Conservation (phyloP, 2,329 filamentous ascomycete species). For the Fusarium liriodendri region DNA sequence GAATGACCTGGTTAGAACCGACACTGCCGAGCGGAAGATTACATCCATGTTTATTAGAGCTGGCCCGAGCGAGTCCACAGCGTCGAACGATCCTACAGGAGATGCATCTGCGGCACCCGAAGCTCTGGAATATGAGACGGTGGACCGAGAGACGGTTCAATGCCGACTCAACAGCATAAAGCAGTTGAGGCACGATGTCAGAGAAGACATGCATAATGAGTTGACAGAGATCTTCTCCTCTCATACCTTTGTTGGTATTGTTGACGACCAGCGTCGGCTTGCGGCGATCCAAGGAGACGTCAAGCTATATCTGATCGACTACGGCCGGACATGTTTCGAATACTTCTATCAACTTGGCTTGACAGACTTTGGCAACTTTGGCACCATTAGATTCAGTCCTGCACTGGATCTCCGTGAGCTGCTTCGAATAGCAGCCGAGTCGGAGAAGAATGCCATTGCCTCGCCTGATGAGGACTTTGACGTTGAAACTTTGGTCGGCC, state of each 20-base stretch:
- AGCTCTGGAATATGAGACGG: slow-evolving; percentile 76
- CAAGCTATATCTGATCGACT: slow-evolving; percentile 92
- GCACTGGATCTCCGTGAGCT: slow-evolving; percentile 78
- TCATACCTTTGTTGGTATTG: slow-evolving; percentile 93
- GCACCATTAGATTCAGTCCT: slow-evolving; percentile 81
- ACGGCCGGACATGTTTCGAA: slow-evolving; percentile 86
- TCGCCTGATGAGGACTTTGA: slow-evolving; percentile 69
- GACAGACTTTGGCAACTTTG: slow-evolving; percentile 96
- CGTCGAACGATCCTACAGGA: slow-evolving; percentile 36
- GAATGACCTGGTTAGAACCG: slow-evolving; percentile 90
- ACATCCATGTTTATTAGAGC: slow-evolving; percentile 88
- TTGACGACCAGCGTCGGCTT: slow-evolving; percentile 87
- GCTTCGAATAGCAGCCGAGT: slow-evolving; percentile 77
- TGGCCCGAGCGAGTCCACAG: slow-evolving; percentile 45
- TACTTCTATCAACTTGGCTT: slow-evolving; percentile 97
- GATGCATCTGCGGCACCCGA: slow-evolving; percentile 56
- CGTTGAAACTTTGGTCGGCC: slow-evolving; percentile 72
- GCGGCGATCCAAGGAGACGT: slow-evolving; percentile 95
- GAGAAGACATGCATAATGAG: slow-evolving; percentile 83
- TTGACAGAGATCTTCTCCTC: slow-evolving; percentile 88
- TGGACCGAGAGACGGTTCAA: slow-evolving; percentile 74
- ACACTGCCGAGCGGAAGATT: slow-evolving; percentile 90
- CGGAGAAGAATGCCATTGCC: slow-evolving; percentile 66
- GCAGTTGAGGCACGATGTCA: slow-evolving; percentile 82
- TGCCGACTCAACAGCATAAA: slow-evolving; percentile 88